Conservation (phyloP, 768 basidiomycete species). For the Ramaria sp. region DNA sequence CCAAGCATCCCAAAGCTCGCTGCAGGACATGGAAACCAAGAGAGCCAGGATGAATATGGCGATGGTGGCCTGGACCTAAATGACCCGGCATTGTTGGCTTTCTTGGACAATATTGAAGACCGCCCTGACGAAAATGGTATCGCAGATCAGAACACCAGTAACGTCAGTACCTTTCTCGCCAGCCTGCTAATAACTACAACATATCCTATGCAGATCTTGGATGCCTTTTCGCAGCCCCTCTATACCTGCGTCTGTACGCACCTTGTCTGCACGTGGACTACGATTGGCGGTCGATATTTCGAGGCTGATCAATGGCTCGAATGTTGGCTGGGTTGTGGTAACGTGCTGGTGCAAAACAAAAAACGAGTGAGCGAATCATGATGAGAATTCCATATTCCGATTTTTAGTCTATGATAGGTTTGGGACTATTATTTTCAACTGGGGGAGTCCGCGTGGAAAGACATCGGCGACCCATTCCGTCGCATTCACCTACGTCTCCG, state of each 20-base stretch:
- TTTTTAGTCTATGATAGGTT: constrained; percentile 28
- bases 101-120: constrained; percentile 31
- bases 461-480: constrained; percentile 39
- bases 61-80: constrained; percentile 45
- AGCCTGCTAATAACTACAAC: neutral
- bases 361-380: constrained; percentile 25
- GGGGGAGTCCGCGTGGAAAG: constrained; percentile 42
- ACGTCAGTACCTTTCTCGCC: constrained; percentile 26
- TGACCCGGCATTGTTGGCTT: constrained; percentile 48
- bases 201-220: constrained; percentile 32
- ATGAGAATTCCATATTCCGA: neutral
- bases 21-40: constrained; percentile 35
- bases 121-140: constrained; percentile 21
- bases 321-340: constrained; percentile 66
- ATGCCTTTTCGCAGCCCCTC: constrained; percentile 40
- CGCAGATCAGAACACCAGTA: constrained; percentile 38
- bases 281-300: constrained; percentile 15
- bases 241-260: constrained; percentile 43
- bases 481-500: constrained; percentile 51
- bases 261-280: constrained; percentile 24
- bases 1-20: constrained; percentile 4
- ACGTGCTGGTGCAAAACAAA: constrained; percentile 44
- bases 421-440: constrained; percentile 50
- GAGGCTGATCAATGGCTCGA: constrained; percentile 50
- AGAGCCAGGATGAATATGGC: constrained; percentile 73